A percentile compares a stretch with the other conserved stretches of the same genome.
Conservation (phyloP, 257 asterid species). For the Solanum chmielewskii region DNA sequence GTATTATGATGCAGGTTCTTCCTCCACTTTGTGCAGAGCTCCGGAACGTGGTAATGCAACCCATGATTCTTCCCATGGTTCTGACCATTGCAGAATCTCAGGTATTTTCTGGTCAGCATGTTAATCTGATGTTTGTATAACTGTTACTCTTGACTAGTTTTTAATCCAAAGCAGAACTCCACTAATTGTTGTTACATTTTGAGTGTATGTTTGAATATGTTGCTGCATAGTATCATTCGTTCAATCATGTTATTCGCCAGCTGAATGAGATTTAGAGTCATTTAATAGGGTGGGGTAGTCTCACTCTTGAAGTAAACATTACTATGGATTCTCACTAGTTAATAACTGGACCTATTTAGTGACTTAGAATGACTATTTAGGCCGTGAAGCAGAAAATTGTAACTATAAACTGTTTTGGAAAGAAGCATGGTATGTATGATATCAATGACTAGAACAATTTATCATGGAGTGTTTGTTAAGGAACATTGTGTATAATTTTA, state of each 20-base stretch:
- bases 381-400: not conserved
- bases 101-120: slow-evolving; percentile 33
- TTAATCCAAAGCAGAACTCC: not conserved
- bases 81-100: slow-evolving; percentile 96
- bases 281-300: not conserved
- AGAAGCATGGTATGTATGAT: not conserved
- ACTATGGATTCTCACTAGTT: not conserved
- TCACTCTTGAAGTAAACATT: not conserved
- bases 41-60: slow-evolving; percentile 96
- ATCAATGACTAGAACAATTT: not conserved
- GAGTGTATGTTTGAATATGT: not conserved
- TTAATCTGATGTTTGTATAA: not conserved
- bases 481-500: not conserved
- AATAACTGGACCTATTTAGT: not conserved
- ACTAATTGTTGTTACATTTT: not conserved
- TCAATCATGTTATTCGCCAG: not conserved
- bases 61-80: slow-evolving; percentile 98
- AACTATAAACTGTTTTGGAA: not conserved
- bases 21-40: slow-evolving; percentile 99
- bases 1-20: slow-evolving; percentile 59
- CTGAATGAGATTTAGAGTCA: not conserved
- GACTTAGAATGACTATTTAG: not conserved
- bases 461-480: not conserved
- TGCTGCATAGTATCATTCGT: not conserved
- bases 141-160: not conserved